Percentiles rank a stretch among this genome's conserved stretches.
Conservation (phyloP, 2,329 filamentous ascomycete species). For the Nemania serpens region DNA sequence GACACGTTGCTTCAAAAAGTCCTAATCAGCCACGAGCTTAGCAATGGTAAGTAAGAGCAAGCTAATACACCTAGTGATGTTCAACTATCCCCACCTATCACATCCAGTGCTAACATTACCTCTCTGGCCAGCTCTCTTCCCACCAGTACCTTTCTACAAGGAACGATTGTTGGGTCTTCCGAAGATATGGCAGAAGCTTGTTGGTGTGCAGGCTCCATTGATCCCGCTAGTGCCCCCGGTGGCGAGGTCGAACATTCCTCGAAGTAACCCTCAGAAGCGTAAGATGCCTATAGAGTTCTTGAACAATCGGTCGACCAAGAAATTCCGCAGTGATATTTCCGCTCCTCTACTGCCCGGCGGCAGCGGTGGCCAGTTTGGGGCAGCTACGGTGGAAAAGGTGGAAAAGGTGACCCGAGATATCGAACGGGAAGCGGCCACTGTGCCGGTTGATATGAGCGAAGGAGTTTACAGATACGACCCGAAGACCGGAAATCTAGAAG, state of each 20-base stretch:
- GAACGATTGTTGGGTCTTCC: slow-evolving; percentile 13
- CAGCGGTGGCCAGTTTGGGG: slow-evolving; percentile 27
- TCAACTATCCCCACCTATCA: neutral
- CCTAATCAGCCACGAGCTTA: slow-evolving; percentile 34
- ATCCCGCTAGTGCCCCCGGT: slow-evolving; percentile 36
- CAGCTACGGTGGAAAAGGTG: neutral
- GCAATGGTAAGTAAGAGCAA: slow-evolving; percentile 36
- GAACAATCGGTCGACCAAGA: slow-evolving; percentile 21
- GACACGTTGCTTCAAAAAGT: slow-evolving; percentile 46
- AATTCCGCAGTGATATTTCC: slow-evolving; percentile 20
- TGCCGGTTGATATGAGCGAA: neutral
- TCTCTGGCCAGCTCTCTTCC: slow-evolving; percentile 30
- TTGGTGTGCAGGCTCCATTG: slow-evolving; percentile 1
- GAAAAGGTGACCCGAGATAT: no score
- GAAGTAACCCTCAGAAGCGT: slow-evolving; percentile 39
- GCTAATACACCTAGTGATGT: neutral
- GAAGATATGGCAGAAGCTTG: slow-evolving; percentile 16
- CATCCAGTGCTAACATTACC: slow-evolving; percentile 22
- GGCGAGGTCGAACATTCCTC: slow-evolving; percentile 29
- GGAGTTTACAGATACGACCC: neutral
- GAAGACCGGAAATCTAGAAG: neutral
- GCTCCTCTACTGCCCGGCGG: slow-evolving; percentile 17
- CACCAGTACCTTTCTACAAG: slow-evolving; percentile 20
- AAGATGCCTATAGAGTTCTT: slow-evolving; percentile 38
- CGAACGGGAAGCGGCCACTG: no score